phyloP scores from a whole-genome alignment of 306 rosid species.

The Citrullus colocynthis region DNA sequence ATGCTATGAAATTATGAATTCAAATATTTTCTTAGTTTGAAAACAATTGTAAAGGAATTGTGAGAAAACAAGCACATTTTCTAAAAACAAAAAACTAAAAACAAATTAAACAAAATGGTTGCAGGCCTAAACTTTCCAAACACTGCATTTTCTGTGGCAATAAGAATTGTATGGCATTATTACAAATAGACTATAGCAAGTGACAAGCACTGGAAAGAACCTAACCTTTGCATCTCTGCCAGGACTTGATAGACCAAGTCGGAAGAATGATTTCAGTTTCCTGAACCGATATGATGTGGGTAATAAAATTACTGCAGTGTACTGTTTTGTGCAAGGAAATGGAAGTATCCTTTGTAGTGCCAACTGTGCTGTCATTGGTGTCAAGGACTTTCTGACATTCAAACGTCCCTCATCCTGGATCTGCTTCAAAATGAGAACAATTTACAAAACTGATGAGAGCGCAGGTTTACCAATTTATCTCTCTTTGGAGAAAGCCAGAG shows the following conservation, averaged over 20 bases:
- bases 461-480: background rate
- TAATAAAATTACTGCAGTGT: conserved; percentile 73
- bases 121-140: background rate
- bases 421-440: conserved; percentile 25
- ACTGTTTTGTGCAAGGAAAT: conserved; percentile 70
- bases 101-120: background rate
- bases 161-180: background rate
- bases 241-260: conserved; percentile 22
- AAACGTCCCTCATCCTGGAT: conserved; percentile 66
- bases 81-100: background rate
- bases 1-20: background rate
- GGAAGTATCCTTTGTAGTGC: conserved; percentile 72
- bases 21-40: too few species aligned
- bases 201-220: background rate
- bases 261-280: conserved; percentile 45
- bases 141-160: background rate
- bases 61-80: background rate
- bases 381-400: conserved; percentile 51
- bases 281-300: conserved; percentile 50
- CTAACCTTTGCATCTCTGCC: conserved; percentile 56
- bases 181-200: background rate
- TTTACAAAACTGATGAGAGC: background rate
- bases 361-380: conserved; percentile 48
- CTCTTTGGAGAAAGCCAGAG: background rate
- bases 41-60: background rate